Conservation (phyloP, 1,284 basidiomycete genomes). For the Pseudozyma tsukubaensis region DNA sequence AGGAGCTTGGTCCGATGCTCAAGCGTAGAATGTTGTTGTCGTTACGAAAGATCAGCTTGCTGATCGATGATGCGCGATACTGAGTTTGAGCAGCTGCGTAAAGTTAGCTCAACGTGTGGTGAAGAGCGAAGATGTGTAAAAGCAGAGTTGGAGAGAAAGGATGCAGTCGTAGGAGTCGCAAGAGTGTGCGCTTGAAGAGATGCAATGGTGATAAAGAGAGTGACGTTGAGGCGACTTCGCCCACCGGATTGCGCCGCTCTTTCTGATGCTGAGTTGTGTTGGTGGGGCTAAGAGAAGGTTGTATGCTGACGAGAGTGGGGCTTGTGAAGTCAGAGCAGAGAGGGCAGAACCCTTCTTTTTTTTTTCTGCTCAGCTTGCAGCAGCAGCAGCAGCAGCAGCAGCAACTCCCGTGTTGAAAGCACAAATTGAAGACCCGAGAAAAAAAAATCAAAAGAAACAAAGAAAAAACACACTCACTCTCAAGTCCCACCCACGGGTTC, state of each 20-base stretch:
- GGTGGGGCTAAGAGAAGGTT: conserved; percentile 2
- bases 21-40: no score
- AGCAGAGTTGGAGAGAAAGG: no score
- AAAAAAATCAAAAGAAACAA: conserved; percentile 7
- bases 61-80: no score
- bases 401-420: conserved; percentile 8
- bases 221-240: not conserved
- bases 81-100: no score
- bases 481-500: no score
- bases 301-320: no score
- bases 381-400: no score
- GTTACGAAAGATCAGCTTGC: no score
- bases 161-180: no score
- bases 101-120: no score
- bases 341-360: not conserved
- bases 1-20: no score
- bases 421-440: not conserved
- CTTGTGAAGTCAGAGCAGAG: not conserved
- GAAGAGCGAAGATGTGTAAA: no score
- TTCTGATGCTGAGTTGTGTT: not conserved
- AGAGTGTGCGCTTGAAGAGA: not conserved
- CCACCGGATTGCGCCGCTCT: not conserved
- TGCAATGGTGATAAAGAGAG: not conserved
- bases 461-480: not conserved
- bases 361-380: conserved; percentile 1